A percentile compares a stretch with the other conserved stretches of the same genome.
phyloP scores from a whole-genome alignment of 768 basidiomycete genomes.

The Tephrocybe rancida region DNA sequence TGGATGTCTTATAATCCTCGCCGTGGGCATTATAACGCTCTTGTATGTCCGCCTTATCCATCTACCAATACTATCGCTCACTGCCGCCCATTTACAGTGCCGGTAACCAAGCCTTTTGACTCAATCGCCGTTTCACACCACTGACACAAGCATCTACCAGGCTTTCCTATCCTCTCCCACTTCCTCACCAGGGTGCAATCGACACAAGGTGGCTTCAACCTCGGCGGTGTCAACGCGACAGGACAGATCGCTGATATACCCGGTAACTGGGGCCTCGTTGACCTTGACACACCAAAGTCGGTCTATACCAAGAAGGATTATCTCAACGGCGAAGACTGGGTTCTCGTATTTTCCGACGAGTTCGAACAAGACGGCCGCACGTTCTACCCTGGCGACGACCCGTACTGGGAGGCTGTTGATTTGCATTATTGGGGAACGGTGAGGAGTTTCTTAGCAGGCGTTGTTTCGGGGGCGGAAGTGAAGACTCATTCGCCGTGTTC shows the following conservation, averaged over 20 bases:
- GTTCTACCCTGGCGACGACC: constrained; percentile 72
- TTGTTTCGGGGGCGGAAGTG: not conserved
- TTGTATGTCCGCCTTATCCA: constrained; percentile 47
- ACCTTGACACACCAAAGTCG: constrained; percentile 70
- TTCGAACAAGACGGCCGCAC: constrained; percentile 74
- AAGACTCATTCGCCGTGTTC: not conserved
- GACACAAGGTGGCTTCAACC: constrained; percentile 63
- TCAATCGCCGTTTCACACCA: not conserved
- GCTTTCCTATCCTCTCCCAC: constrained; percentile 53
- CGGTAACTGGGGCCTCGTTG: constrained; percentile 70
- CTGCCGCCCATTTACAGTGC: constrained; percentile 29
- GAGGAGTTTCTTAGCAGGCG: constrained; percentile 22
- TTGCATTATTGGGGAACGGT: constrained; percentile 71
- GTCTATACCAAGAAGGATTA: constrained; percentile 58
- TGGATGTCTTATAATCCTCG: constrained; percentile 66
- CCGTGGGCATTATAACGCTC: constrained; percentile 43
- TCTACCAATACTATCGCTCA: not conserved
- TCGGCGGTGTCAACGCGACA: constrained; percentile 74
- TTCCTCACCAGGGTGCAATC: constrained; percentile 42
- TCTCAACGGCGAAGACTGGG: constrained; percentile 53
- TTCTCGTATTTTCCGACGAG: constrained; percentile 80
- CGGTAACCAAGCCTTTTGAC: constrained; percentile 27
- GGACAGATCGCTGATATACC: constrained; percentile 67
- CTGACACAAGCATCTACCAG: constrained; percentile 24
- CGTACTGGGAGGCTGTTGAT: constrained; percentile 62